A percentile compares a stretch with the other conserved stretches of the same genome.
phyloP scores from a whole-genome alignment of 345 rosid species.

The Populus simonii region DNA sequence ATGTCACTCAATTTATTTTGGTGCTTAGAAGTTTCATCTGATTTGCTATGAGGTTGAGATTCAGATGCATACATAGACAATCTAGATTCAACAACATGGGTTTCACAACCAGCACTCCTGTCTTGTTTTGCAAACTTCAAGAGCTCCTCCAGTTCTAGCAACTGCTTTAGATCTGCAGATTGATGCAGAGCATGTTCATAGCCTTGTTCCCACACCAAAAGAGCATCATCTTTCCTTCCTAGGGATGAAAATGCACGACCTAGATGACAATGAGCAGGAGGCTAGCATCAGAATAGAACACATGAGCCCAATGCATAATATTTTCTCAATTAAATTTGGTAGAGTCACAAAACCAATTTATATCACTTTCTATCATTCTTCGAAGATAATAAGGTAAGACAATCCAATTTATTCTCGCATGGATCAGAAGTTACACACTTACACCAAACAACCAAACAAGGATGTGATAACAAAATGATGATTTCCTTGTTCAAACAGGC shows the following conservation, averaged over 20 bases:
- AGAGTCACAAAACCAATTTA: background rate
- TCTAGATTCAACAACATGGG: slow-evolving; percentile 24
- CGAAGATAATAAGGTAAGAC: background rate
- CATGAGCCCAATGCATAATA: background rate
- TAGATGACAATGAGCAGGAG: slow-evolving; percentile 28
- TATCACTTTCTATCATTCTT: background rate
- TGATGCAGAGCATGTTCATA: slow-evolving; percentile 54
- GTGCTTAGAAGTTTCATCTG: slow-evolving; percentile 25
- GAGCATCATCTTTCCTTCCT: slow-evolving; percentile 79
- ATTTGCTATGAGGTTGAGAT: slow-evolving; percentile 23
- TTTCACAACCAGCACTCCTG: slow-evolving; percentile 24
- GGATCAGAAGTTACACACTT: background rate
- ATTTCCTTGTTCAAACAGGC: background rate
- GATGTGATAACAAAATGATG: background rate
- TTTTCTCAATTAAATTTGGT: background rate
- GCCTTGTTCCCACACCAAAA: slow-evolving; percentile 76
- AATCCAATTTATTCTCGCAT: background rate
- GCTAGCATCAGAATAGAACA: slow-evolving; percentile 15
- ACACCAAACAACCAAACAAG: background rate
- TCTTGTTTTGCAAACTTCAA: slow-evolving; percentile 53
- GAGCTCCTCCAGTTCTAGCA: slow-evolving; percentile 86
- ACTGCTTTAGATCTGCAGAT: slow-evolving; percentile 82
- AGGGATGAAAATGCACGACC: slow-evolving; percentile 75
- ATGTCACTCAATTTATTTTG: slow-evolving; percentile 22
- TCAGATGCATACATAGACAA: slow-evolving; percentile 19